Base-by-base conservation (phyloP, 2,329 filamentous ascomycete species). In the Aspergillus sp. region DNA sequence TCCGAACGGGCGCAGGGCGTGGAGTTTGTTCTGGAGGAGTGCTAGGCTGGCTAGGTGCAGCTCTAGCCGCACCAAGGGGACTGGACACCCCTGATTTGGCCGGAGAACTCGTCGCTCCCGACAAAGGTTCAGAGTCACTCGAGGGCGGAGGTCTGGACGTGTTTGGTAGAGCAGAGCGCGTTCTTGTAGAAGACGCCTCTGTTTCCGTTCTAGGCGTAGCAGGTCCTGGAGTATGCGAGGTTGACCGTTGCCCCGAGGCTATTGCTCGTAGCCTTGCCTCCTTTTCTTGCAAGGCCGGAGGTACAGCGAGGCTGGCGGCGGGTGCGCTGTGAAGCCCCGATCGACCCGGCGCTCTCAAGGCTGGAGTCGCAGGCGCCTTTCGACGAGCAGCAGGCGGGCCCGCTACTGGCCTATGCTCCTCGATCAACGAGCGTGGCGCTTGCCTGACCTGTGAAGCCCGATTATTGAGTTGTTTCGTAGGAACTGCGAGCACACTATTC, bases 381-480 rank as follows among this genome's bases (percentile, higher is more conserved):
- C 63, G 62, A 26, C 49, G 58, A 39, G 68, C n/a, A 6, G 58
- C 32, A 45, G 61, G 42, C 5, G 61, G 54, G 10, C 58, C 61
- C 51, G 71, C 66, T 26, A 61, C 39, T 18, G 70, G 71, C 20
- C 73, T 73, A 56, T 77, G 75, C 45, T 74, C 73, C 60, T 81
- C 77, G n/a, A 81, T 69, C 22, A 81, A 67, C 9, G 72, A 72
- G 20, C 69, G 69, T 4, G 78, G 78, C 6, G 78, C 77, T 52
- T 72, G 71, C 20, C 63, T 73, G 16, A 80, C 70, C 39, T 71
- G 71, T 2, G 73, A 73, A 2, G 76, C 75, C 57, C 69, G 71
- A 54, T 68, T 76, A 49, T 73, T 75, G 24, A 81, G 65, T 51
- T 76, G 70, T 60, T 80, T 75, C 4, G 75, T 80, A 20, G 78